phyloP scores from a whole-genome alignment of 2,329 filamentous ascomycete species.

The Botrytis deweyae region DNA sequence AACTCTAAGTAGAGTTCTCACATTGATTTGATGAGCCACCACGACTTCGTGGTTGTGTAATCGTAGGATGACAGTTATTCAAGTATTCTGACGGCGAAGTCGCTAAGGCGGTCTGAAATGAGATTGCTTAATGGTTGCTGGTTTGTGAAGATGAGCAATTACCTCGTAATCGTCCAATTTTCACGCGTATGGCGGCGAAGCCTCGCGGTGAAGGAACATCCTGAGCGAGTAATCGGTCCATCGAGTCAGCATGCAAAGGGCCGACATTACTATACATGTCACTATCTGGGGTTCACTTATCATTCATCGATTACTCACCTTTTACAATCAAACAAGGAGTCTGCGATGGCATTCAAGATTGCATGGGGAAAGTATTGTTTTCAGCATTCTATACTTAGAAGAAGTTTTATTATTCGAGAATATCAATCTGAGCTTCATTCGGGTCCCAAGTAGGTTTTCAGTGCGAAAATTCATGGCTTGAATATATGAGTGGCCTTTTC shows the following conservation, averaged over 20 bases:
- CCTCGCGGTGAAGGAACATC: not conserved
- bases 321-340: not conserved
- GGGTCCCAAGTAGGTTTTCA: not conserved
- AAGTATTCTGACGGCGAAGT: constrained; percentile 4
- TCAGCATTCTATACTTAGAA: not conserved
- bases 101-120: constrained; percentile 1
- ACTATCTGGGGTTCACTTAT: not conserved
- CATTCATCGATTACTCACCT: not conserved
- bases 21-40: constrained; percentile 14
- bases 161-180: not conserved
- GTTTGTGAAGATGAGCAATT: not conserved
- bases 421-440: not conserved
- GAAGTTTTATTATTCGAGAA: not conserved
- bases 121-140: not conserved
- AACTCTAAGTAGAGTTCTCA: constrained; percentile 15
- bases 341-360: not conserved
- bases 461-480: not conserved
- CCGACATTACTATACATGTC: not conserved
- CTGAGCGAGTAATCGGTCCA: not conserved
- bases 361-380: too few relatives aligned
- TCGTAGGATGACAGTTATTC: not conserved
- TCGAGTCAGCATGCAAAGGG: not conserved
- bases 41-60: constrained; percentile 5
- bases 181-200: not conserved
- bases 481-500: not conserved